Percentiles rank a stretch among this genome's conserved stretches.
Conservation (phyloP, 108 stramenopile species). For the Epithemia pelagica region DNA sequence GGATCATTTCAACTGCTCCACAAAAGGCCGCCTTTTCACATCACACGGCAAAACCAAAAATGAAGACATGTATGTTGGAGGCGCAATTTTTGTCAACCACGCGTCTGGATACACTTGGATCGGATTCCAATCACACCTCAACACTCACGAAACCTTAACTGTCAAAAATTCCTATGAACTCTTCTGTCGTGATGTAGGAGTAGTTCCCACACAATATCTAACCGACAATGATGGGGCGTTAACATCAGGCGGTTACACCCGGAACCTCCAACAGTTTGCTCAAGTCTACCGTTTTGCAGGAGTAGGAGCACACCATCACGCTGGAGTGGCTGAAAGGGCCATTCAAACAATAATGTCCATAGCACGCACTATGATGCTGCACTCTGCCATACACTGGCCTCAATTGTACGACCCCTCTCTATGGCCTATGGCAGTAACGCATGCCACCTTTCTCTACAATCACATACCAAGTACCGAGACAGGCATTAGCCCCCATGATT, state of each 20-base stretch:
- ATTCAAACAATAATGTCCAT: slow-evolving; percentile 23
- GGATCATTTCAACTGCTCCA: no score
- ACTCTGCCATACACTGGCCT: slow-evolving; percentile 33
- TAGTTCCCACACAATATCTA: no score
- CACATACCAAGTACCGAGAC: slow-evolving; percentile 14
- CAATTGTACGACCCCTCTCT: slow-evolving; percentile 14
- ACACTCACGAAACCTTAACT: slow-evolving; percentile 11
- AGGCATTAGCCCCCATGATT: slow-evolving; percentile 11
- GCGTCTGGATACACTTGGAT: slow-evolving; percentile 25
- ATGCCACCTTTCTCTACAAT: slow-evolving; percentile 32
- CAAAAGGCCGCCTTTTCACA: slow-evolving; percentile 1
- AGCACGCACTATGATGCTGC: slow-evolving; percentile 36
- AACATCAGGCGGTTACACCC: slow-evolving; percentile 4
- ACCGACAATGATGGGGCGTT: slow-evolving; percentile 17
- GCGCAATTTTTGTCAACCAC: slow-evolving; percentile 44
- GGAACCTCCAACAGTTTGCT: slow-evolving; percentile 5
- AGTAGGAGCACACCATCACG: no score
- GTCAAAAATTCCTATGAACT: slow-evolving; percentile 6
- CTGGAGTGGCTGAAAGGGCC: slow-evolving; percentile 28
- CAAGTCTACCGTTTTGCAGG: no score
- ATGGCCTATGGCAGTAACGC: slow-evolving; percentile 44
- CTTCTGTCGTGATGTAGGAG: slow-evolving; percentile 2
- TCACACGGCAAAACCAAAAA: slow-evolving; percentile 18
- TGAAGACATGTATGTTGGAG: slow-evolving; percentile 12
- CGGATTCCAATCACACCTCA: slow-evolving; percentile 10